These are phyloP conservation scores for Suillus subluteus DNA, from an alignment of 768 basidiomycete genomes.

Conservation along the genomic window DNA sequence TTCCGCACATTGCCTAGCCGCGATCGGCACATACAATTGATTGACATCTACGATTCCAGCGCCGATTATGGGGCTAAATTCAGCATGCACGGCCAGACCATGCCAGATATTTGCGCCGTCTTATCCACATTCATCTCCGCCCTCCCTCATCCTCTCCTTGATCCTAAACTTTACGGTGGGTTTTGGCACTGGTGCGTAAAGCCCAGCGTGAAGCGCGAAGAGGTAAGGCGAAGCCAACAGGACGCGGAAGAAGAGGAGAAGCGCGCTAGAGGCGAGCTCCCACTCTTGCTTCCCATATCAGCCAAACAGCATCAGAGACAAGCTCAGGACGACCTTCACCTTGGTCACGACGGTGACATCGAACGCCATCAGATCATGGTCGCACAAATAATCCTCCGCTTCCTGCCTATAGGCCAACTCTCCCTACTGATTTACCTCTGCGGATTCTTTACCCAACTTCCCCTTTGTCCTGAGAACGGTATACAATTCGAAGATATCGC, in stretches of 20 bases:
- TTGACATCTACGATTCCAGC: conserved; percentile 41
- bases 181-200: conserved; percentile 49
- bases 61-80: conserved; percentile 26
- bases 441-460: conserved; percentile 54
- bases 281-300: conserved; percentile 16
- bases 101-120: conserved; percentile 48
- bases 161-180: conserved; percentile 42
- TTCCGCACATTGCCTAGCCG: conserved; percentile 48
- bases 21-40: conserved; percentile 41
- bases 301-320: conserved; percentile 15
- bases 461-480: conserved; percentile 52
- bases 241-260: conserved; percentile 38
- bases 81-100: conserved; percentile 39
- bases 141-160: conserved; percentile 50
- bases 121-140: conserved; percentile 51
- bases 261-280: conserved; percentile 31
- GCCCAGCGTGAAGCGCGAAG: conserved; percentile 42
- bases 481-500: conserved; percentile 49
- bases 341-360: conserved; percentile 24
- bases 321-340: conserved; percentile 19
- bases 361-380: conserved; percentile 40
- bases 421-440: conserved; percentile 49
- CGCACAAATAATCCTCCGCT: conserved; percentile 53
- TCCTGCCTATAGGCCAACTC: conserved; percentile 46
- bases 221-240: conserved; percentile 31